These are phyloP conservation scores for Mortierella claussenii DNA, from an alignment of 192 early-diverging fungal genomes.

Conservation along the genomic window DNA sequence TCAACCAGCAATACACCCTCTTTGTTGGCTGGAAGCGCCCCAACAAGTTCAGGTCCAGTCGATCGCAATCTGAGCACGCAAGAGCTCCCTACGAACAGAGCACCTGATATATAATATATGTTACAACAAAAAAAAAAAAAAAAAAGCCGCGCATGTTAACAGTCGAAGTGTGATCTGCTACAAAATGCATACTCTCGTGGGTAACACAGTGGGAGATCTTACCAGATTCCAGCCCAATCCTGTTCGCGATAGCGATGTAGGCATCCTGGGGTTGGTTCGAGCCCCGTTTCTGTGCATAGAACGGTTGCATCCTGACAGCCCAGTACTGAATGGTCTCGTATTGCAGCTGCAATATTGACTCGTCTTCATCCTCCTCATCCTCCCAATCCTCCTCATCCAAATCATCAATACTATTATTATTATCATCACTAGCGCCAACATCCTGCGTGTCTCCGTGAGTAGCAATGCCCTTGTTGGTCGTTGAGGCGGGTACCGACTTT, in stretches of 20 bases:
- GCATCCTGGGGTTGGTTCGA: neutral
- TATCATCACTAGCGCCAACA: neutral
- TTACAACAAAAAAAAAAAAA: neutral
- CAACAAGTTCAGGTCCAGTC: conserved; percentile 21
- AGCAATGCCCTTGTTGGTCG: neutral
- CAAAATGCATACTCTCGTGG: too few species aligned
- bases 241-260: conserved; percentile 27
- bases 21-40: conserved; percentile 14
- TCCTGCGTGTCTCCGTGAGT: neutral
- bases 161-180: too few species aligned
- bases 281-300: neutral
- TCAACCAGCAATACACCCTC: conserved; percentile 26
- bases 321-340: conserved; percentile 38
- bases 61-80: conserved; percentile 26
- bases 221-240: conserved; percentile 30
- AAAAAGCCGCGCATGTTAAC: too few species aligned
- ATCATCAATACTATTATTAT: neutral
- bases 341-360: neutral
- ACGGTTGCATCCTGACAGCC: conserved; percentile 37
- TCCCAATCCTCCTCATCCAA: conserved; percentile 26
- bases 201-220: too few species aligned
- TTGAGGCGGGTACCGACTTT: conserved; percentile 11
- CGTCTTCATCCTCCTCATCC: conserved; percentile 15
- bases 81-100: conserved; percentile 39
- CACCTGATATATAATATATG: conserved; percentile 2